Conservation (phyloP, 129 eudicot species). For the Lonicera japonica region DNA sequence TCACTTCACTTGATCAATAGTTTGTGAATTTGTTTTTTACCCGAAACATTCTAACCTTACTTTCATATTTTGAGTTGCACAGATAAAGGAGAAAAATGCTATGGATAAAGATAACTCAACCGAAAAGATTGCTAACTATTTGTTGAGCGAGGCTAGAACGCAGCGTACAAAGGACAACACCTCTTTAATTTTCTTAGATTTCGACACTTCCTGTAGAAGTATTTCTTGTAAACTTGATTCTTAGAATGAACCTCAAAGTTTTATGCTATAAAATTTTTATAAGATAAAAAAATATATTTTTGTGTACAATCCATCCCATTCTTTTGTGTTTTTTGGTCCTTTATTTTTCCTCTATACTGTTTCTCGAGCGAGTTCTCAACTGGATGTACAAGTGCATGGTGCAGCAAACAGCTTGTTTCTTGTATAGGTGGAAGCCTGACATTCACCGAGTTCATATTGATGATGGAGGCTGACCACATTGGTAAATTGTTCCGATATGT, state of each 20-base stretch:
- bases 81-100: conserved; percentile 50
- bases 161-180: conserved; percentile 95
- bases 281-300: not conserved
- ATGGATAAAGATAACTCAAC: conserved; percentile 34
- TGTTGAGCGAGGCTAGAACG: conserved; percentile 81
- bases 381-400: no score
- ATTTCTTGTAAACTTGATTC: conserved; percentile 28
- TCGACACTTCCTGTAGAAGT: conserved; percentile 29
- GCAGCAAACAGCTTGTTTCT: no score
- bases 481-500: no score
- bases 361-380: no score
- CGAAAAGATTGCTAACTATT: conserved; percentile 63
- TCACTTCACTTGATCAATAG: not conserved
- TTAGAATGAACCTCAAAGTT: conserved; percentile 1
- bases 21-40: no score
- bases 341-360: no score
- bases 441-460: no score
- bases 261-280: not conserved
- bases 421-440: no score
- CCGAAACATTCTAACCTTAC: not conserved
- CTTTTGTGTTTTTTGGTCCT: no score
- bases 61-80: conserved; percentile 5
- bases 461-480: no score
- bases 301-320: no score
- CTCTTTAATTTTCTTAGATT: conserved; percentile 80